phyloP scores from a whole-genome alignment of 495 filamentous ascomycete species.

The Aspergillus heteromorphus region DNA sequence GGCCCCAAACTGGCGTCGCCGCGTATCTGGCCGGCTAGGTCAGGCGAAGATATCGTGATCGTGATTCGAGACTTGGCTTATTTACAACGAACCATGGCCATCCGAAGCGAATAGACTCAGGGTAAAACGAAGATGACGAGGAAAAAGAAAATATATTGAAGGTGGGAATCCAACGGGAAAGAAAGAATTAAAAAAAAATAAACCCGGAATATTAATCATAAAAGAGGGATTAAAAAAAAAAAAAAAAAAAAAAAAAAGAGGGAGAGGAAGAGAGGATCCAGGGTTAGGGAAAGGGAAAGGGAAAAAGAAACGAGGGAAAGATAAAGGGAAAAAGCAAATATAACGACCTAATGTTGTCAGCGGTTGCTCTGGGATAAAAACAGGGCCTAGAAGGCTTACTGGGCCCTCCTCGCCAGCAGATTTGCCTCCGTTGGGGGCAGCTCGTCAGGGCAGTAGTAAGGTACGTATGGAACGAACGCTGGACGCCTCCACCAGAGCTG shows the following conservation, averaged over 20 bases:
- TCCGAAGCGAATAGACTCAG: slow-evolving; percentile 15
- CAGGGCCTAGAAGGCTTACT: slow-evolving; percentile 10
- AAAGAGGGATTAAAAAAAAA: not conserved
- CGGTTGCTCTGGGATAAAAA: slow-evolving; percentile 13
- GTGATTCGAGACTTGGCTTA: slow-evolving; percentile 18
- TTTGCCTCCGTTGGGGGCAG: not conserved
- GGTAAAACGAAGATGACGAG: slow-evolving; percentile 6
- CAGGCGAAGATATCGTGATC: slow-evolving; percentile 20
- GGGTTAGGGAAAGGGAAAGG: not conserved
- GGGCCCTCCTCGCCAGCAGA: not conserved
- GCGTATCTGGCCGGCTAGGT: slow-evolving; percentile 8
- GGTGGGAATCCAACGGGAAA: slow-evolving; percentile 2
- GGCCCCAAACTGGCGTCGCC: too few species aligned
- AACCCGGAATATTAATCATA: slow-evolving; percentile 1
- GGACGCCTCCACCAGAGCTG: slow-evolving; percentile 15
- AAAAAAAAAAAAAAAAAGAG: slow-evolving; percentile 1
- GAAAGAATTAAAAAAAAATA: slow-evolving; percentile 3
- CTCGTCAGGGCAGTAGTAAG: too few species aligned
- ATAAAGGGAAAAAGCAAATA: slow-evolving; percentile 5
- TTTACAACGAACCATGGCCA: slow-evolving; percentile 19
- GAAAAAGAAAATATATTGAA: slow-evolving; percentile 6
- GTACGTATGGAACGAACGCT: slow-evolving; percentile 9
- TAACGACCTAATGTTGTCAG: slow-evolving; percentile 13
- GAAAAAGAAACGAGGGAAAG: not conserved
- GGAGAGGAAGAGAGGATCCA: not conserved